Evolutionary conservation across 352 stramenopile species (phyloP), one percentile per base, ranked within the genome.

Genomic region (Phytophthora tentaculata): DNA sequence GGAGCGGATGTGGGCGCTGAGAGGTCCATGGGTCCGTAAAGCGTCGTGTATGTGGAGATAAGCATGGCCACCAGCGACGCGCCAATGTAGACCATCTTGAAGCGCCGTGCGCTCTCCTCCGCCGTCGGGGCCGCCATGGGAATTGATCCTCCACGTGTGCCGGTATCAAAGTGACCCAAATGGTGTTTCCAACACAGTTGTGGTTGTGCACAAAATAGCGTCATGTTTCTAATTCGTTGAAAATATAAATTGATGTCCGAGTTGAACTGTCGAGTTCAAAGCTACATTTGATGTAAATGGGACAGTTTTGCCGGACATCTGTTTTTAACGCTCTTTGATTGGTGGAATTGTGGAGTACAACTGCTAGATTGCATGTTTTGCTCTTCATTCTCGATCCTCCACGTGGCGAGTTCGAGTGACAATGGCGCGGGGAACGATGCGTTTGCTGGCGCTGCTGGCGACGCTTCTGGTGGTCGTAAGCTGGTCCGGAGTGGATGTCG

Each of bases 381-480:
- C 56, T 65, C 50, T 52, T 68, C 61, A 66, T 67, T 73, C 60
- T 60, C 61, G 61, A 79, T 80, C 68, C 47, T 77, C 64, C 74
- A 81, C 74, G 74, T 81, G 74, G 67, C 66, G 53, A 71, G 43
- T 62, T 24, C 43, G 35, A 52, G 32, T 10, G 29, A 77, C 45
- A 4, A 79, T 81, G 61, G 66, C 56, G 61, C 49, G 69, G 23
- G 60, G 61, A 61, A 56, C 19, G 37, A 73, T 65, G 67, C 64
- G 64, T 22, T 49, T 69, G 20, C 28, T 73, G 54, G 53, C 61
- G 49, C 64, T 77, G 44, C 44, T 76, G 45, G 67, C 77, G 56
- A 74, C 76, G 67, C 65, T 90, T 43, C 61, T 88, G 69, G 67
- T 86, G 49, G 45, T 76, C 24, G 24, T 56, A 16, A 75, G 49